phyloP scores from a whole-genome alignment of 257 asterid genomes.

The Ballota nigra region DNA sequence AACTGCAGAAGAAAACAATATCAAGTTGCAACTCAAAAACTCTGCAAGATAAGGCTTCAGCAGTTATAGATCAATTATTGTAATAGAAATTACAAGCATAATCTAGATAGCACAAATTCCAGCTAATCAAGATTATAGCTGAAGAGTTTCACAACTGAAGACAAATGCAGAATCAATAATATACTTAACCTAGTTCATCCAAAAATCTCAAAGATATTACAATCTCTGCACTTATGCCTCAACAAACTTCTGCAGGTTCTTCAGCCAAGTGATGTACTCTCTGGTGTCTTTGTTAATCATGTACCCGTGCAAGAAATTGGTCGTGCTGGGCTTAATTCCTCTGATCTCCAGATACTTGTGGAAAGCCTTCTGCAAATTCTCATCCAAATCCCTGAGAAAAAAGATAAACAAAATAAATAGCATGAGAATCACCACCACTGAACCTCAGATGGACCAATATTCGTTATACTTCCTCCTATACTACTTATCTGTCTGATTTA shows the following conservation, averaged over 20 bases:
- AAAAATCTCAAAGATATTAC: not conserved
- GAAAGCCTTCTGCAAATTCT: constrained; percentile 91
- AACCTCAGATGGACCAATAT: not conserved
- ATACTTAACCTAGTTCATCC: not conserved
- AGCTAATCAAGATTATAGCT: not conserved
- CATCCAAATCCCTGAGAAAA: constrained; percentile 75
- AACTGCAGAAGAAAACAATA: too few relatives aligned
- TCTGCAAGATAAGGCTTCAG: not conserved
- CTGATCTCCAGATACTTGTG: constrained; percentile 85
- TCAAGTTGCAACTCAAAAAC: not conserved
- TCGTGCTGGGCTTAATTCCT: constrained; percentile 78
- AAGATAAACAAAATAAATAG: not conserved
- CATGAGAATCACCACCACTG: not conserved
- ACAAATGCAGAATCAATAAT: constrained; percentile 1
- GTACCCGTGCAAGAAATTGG: constrained; percentile 78
- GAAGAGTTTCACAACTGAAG: not conserved
- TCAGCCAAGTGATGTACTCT: constrained; percentile 71
- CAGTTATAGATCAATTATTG: not conserved
- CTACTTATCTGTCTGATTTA: too few relatives aligned
- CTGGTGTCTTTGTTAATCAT: constrained; percentile 74
- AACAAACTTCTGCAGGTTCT: constrained; percentile 66
- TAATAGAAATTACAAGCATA: not conserved
- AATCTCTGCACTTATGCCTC: constrained; percentile 35
- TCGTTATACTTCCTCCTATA: too few relatives aligned
- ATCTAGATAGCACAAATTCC: not conserved